Base-by-base conservation (phyloP, 140 eudicot species). In the Bidens hawaiensis region DNA sequence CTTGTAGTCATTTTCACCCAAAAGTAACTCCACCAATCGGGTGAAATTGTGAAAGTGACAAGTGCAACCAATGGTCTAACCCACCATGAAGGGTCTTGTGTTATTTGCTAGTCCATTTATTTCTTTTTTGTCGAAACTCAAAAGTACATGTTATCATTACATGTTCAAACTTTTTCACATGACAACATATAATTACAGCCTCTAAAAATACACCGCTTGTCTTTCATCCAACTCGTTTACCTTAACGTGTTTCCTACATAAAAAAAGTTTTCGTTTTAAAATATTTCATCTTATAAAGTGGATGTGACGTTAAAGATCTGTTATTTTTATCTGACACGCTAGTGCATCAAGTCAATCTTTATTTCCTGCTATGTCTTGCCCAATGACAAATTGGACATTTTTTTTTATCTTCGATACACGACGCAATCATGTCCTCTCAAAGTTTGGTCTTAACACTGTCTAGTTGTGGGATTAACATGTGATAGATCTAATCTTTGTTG, bases 1-100 rank as follows among this genome's bases (percentile, higher is more conserved):
- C 43, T 13, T n/a, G 43, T 9, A 10, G 43, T 36, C 43, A n/a
- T 36, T 36, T 10, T 11, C 38, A 12, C 16, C 57, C 60, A 6
- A 36, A 58, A 70, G 14, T 10, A 16, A 60, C 61, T 60, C 75
- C 68, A 70, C 68, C 51, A 38, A 38, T 22, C 53, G 24, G 24
- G 24, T 48, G 62, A 48, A 34, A 16, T 36, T 9, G 12, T 36
- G 43, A 36, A 60, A 60, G 55, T 6, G 63, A 70, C 75, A 6
- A 45, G 8, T 43, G 50, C 24, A 31, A 40, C 38, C 17, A n/a
- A n/a, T 36, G 12, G 40, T 49, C 24, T 26, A 54, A 18, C 61
- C 67, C 75, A 70, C 69, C 23, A 70, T 17, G 15, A 70, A 17
- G 23, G 69, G 75, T 69, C 55, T 70, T 60, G 49, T 70, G 62